Percentiles rank a stretch among this genome's conserved stretches.
phyloP scores from a whole-genome alignment of 78 protist genomes.

The Creolimax fragrantissima region DNA sequence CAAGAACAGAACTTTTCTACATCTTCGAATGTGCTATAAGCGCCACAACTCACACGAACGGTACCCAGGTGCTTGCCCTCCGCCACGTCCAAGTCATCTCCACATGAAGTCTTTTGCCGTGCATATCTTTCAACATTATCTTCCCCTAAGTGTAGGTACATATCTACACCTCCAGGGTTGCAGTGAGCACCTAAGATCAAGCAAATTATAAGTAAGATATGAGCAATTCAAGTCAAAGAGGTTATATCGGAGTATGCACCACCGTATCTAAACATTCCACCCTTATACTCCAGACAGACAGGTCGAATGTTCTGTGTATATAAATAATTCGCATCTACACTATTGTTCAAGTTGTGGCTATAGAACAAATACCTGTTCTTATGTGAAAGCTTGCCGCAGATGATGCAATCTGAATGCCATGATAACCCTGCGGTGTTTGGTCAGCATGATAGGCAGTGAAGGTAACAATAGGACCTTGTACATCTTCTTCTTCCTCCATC shows the following conservation, averaged over 20 bases:
- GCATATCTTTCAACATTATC: neutral
- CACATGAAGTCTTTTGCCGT: constrained; percentile 12
- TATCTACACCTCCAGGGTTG: constrained; percentile 4
- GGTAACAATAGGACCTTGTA: constrained; percentile 5
- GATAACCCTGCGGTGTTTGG: neutral
- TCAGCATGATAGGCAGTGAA: neutral
- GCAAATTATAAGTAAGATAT: no score
- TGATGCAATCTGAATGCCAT: neutral
- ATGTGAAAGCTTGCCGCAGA: neutral
- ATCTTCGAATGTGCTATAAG: neutral
- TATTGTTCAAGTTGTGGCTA: no score
- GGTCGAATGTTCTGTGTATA: no score
- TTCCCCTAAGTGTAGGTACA: neutral
- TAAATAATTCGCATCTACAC: no score
- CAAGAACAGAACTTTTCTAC: neutral
- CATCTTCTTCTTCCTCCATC: neutral
- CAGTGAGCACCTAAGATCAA: constrained; percentile 11
- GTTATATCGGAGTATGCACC: no score
- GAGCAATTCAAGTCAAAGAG: no score
- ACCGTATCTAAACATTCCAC: no score
- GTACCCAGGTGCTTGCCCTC: neutral
- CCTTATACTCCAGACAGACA: no score
- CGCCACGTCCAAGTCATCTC: neutral
- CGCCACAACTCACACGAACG: neutral
- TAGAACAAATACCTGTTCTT: no score